Conservation (phyloP, 2,329 filamentous ascomycete genomes). For the Exophiala lecanii-corni region DNA sequence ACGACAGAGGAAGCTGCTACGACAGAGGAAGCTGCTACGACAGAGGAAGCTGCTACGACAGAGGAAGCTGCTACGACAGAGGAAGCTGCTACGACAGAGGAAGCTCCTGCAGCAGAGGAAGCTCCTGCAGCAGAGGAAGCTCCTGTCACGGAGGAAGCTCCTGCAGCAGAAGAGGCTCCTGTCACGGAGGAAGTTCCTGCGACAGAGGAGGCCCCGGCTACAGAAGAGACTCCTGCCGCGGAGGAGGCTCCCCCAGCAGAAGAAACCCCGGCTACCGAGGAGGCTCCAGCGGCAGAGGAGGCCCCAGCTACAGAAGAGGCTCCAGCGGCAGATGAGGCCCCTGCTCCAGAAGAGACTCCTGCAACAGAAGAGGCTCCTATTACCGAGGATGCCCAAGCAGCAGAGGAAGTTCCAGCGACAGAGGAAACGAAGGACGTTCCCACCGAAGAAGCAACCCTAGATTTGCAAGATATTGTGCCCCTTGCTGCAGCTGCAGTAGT, state of each 20-base stretch:
- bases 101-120: constrained; percentile 15
- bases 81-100: constrained; percentile 19
- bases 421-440: constrained; percentile 9
- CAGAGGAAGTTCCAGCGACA: constrained; percentile 12
- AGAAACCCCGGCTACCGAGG: constrained; percentile 8
- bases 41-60: constrained; percentile 14
- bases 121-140: constrained; percentile 12
- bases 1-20: constrained; percentile 14
- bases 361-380: constrained; percentile 17
- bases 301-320: constrained; percentile 14
- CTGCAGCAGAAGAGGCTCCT: constrained; percentile 9
- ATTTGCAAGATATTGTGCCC: constrained; percentile 9
- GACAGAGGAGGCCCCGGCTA: constrained; percentile 8
- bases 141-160: constrained; percentile 8
- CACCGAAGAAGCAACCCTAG: constrained; percentile 12
- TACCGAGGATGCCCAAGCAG: constrained; percentile 20
- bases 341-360: constrained; percentile 7
- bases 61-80: constrained; percentile 10
- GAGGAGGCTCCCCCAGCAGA: constrained; percentile 12
- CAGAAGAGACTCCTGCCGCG: constrained; percentile 8
- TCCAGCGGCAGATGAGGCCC: constrained; percentile 15
- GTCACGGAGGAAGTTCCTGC: constrained; percentile 13
- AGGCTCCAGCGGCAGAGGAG: constrained; percentile 5
- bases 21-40: constrained; percentile 1
- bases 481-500: constrained; percentile 15